Percentiles rank a stretch among this genome's conserved stretches.
phyloP scores from a whole-genome alignment of 2,329 filamentous ascomycete genomes.

The Pseudogymnoascus sp. region DNA sequence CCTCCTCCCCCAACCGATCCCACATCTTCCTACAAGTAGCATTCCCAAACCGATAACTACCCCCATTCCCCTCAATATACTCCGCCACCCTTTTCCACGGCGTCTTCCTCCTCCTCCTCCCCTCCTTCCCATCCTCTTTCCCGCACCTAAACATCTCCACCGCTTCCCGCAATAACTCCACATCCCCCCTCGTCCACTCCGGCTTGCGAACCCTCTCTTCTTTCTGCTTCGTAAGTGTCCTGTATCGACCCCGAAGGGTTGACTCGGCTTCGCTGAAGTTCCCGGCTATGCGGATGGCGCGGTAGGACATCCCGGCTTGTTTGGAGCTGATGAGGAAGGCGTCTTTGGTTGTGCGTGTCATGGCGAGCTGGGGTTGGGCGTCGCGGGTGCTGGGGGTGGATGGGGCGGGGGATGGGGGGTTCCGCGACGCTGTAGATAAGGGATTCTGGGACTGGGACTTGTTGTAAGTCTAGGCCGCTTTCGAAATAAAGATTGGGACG shows the following conservation, averaged over 20 bases:
- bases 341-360: conserved; percentile 30
- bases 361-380: not conserved
- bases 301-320: conserved; percentile 52
- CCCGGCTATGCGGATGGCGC: conserved; percentile 49
- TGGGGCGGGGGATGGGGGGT: too few species aligned
- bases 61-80: conserved; percentile 43
- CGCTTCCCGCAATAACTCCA: conserved; percentile 36
- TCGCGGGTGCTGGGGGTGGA: not conserved
- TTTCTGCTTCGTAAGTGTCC: conserved; percentile 56
- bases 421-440: too few species aligned
- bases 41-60: conserved; percentile 51
- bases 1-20: conserved; percentile 31
- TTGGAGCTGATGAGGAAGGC: conserved; percentile 47
- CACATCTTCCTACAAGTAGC: conserved; percentile 52
- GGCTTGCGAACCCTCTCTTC: conserved; percentile 57
- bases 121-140: conserved; percentile 31
- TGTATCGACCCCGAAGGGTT: conserved; percentile 60
- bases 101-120: conserved; percentile 38
- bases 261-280: conserved; percentile 58
- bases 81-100: conserved; percentile 51
- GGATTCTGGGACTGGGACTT: not conserved
- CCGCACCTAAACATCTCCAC: not conserved
- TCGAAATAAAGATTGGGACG: too few species aligned
- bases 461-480: too few species aligned
- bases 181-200: conserved; percentile 54